Evolutionary conservation across 805 yeast genomes (phyloP).

Genomic region (Candida rishiriensis): DNA sequence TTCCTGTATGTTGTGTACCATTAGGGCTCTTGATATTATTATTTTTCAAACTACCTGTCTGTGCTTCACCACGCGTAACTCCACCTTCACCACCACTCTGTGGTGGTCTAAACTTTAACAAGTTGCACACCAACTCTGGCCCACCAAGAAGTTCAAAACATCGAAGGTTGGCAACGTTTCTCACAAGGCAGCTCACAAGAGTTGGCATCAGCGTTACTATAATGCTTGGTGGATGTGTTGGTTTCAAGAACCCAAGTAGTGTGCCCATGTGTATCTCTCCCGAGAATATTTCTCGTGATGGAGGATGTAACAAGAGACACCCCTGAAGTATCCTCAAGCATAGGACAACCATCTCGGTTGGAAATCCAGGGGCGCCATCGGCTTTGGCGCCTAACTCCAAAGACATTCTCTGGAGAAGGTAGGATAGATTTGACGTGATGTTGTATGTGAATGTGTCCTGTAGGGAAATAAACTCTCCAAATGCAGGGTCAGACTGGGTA

Average conservation of each 20-base stretch:
- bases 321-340: conserved; percentile 50
- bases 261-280: conserved; percentile 36
- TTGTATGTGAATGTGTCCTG: conserved; percentile 56
- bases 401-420: conserved; percentile 19
- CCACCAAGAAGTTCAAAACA: conserved; percentile 56
- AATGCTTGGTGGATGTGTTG: conserved; percentile 17
- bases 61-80: too few species aligned
- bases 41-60: neutral
- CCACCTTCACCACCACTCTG: too few species aligned
- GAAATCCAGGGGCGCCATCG: too few species aligned
- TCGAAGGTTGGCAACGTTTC: conserved; percentile 53
- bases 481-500: conserved; percentile 19
- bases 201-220: conserved; percentile 45
- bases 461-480: conserved; percentile 36
- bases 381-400: conserved; percentile 4
- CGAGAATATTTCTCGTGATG: conserved; percentile 46
- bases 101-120: conserved; percentile 29
- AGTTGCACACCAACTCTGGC: conserved; percentile 44
- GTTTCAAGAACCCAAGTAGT: conserved; percentile 25
- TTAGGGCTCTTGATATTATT: neutral
- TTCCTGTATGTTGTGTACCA: conserved; percentile 3
- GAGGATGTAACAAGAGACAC: conserved; percentile 52
- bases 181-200: conserved; percentile 53
- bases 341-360: conserved; percentile 18
- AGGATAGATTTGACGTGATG: conserved; percentile 35